Conservation (phyloP, 768 basidiomycete genomes). For the Leccinellum rugosiceps region DNA sequence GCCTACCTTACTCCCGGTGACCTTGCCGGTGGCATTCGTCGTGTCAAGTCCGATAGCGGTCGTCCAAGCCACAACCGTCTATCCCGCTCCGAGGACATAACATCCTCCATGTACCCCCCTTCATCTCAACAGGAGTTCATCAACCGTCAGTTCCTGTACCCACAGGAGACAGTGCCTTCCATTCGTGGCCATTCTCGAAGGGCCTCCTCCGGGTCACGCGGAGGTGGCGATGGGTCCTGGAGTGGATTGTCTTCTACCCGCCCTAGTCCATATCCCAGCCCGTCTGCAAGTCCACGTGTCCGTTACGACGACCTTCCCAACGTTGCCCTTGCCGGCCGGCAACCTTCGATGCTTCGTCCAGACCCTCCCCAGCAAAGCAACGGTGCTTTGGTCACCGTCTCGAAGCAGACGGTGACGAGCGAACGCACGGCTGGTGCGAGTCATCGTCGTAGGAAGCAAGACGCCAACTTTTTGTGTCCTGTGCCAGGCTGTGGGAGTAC, state of each 20-base stretch:
- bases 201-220: constrained; percentile 39
- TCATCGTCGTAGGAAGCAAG: constrained; percentile 80
- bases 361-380: constrained; percentile 9
- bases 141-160: constrained; percentile 42
- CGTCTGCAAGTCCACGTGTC: constrained; percentile 60
- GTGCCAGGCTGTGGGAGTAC: constrained; percentile 83
- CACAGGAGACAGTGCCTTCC: constrained; percentile 34
- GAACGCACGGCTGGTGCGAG: constrained; percentile 86
- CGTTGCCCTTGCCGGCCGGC: constrained; percentile 24
- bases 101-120: constrained; percentile 31
- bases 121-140: constrained; percentile 43
- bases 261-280: constrained; percentile 64
- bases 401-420: constrained; percentile 87
- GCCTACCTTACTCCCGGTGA: constrained; percentile 38
- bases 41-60: constrained; percentile 46
- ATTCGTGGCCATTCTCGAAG: constrained; percentile 43
- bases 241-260: constrained; percentile 38
- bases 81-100: constrained; percentile 63
- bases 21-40: constrained; percentile 38
- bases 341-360: constrained; percentile 24
- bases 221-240: constrained; percentile 29
- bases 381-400: constrained; percentile 28
- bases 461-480: constrained; percentile 82
- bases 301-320: constrained; percentile 49
- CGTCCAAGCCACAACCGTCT: constrained; percentile 47